Conservation (phyloP, 2,329 filamentous ascomycete species). For the Monosporascus ibericus region DNA sequence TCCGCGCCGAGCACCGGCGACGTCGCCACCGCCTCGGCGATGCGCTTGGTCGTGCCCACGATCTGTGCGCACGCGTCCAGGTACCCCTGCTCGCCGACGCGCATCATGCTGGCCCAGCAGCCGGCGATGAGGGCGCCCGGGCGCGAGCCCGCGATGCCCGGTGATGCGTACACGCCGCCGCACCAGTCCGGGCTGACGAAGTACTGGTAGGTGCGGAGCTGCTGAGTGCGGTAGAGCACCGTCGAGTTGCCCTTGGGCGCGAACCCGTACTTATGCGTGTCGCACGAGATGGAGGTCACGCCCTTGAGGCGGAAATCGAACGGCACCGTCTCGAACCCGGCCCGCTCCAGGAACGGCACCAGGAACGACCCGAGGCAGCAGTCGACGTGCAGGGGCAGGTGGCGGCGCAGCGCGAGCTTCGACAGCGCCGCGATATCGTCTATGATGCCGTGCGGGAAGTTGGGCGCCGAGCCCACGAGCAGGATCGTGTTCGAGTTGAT, state of each 20-base stretch:
- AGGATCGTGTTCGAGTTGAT: slow-evolving; percentile 93
- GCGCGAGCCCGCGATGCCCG: slow-evolving; percentile 83
- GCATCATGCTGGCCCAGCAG: slow-evolving; percentile 91
- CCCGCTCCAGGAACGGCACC: slow-evolving; percentile 82
- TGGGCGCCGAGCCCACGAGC: slow-evolving; percentile 89
- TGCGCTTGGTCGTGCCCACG: slow-evolving; percentile 77
- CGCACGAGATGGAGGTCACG: slow-evolving; percentile 91
- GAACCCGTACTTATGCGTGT: slow-evolving; percentile 99
- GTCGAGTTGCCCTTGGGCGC: slow-evolving; percentile 96
- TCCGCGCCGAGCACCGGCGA: slow-evolving; percentile 64
- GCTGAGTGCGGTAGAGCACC: slow-evolving; percentile 76
- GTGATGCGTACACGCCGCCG: slow-evolving; percentile 92
- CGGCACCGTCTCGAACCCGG: slow-evolving; percentile 81
- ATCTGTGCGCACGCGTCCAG: slow-evolving; percentile 81
- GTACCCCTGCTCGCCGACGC: slow-evolving; percentile 81
- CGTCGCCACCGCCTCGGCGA: slow-evolving; percentile 66
- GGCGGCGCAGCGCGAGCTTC: slow-evolving; percentile 70
- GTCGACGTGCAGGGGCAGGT: slow-evolving; percentile 88
- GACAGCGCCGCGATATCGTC: slow-evolving; percentile 88
- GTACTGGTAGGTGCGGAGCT: slow-evolving; percentile 85
- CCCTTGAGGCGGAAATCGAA: slow-evolving; percentile 95
- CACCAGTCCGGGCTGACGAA: slow-evolving; percentile 94
- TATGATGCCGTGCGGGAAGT: slow-evolving; percentile 97
- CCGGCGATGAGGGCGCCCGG: slow-evolving; percentile 92
- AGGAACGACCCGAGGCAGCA: slow-evolving; percentile 97